Conservation (phyloP, 768 basidiomycete genomes). For the Lentinula aciculospora region DNA sequence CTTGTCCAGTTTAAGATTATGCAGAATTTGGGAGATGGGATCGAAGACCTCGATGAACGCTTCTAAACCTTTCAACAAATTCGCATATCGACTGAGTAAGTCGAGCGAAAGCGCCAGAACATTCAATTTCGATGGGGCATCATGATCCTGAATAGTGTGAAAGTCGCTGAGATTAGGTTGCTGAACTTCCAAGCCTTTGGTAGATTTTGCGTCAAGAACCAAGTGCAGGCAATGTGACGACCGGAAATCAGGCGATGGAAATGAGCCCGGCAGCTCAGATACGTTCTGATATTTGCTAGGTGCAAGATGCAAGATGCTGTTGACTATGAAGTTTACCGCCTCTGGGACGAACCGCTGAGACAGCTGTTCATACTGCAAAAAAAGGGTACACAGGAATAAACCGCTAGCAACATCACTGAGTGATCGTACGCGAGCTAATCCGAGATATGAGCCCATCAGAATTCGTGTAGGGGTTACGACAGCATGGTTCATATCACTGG, state of each 20-base stretch:
- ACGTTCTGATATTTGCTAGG: conserved; percentile 49
- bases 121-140: conserved; percentile 69
- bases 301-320: conserved; percentile 65
- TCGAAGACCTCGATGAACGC: conserved; percentile 84
- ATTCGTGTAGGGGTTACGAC: conserved; percentile 84
- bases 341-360: conserved; percentile 91
- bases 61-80: conserved; percentile 70
- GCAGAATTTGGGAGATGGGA: conserved; percentile 60
- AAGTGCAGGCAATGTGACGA: conserved; percentile 36
- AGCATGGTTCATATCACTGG: conserved; percentile 89
- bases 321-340: conserved; percentile 75
- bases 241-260: conserved; percentile 68
- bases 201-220: conserved; percentile 32
- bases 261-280: conserved; percentile 55
- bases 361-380: conserved; percentile 76
- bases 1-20: conserved; percentile 36
- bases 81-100: conserved; percentile 63
- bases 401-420: conserved; percentile 77
- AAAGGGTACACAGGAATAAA: conserved; percentile 82
- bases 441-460: conserved; percentile 89
- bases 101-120: conserved; percentile 57
- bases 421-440: conserved; percentile 73
- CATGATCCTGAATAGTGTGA: conserved; percentile 24
- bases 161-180: conserved; percentile 46
- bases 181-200: conserved; percentile 31